Evolutionary conservation across 768 basidiomycete species (phyloP).

Genomic region (Panellus pusillus): DNA sequence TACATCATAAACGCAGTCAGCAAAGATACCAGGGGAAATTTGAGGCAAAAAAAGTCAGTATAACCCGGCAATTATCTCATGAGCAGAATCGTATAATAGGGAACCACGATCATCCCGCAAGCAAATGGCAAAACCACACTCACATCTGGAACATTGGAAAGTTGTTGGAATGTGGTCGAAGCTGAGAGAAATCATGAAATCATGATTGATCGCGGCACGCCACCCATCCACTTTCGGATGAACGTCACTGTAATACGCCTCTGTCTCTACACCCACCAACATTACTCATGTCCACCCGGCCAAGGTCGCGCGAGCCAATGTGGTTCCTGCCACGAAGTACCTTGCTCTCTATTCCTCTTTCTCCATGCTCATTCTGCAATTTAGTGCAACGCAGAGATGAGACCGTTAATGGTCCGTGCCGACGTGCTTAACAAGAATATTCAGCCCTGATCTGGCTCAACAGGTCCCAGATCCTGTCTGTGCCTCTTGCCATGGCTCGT

Average conservation of each 20-base stretch:
- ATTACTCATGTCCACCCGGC: too few relatives aligned
- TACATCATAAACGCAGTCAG: slow-evolving; percentile 5
- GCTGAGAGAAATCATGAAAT: background rate
- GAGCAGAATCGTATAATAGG: slow-evolving; percentile 58
- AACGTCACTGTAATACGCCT: too few relatives aligned
- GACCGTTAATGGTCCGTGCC: slow-evolving; percentile 72
- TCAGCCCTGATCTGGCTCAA: slow-evolving; percentile 5
- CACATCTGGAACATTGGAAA: slow-evolving; percentile 11
- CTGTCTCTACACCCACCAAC: too few relatives aligned
- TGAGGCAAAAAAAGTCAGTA: slow-evolving; percentile 34
- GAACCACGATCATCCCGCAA: slow-evolving; percentile 53
- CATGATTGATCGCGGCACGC: background rate
- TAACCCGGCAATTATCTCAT: slow-evolving; percentile 49
- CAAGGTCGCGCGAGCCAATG: slow-evolving; percentile 56
- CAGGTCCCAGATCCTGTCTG: slow-evolving; percentile 83
- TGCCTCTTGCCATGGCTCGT: slow-evolving; percentile 76
- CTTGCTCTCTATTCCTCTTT: background rate
- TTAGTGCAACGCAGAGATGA: slow-evolving; percentile 88
- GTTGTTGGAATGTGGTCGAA: background rate
- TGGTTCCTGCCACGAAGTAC: slow-evolving; percentile 81
- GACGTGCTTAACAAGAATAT: slow-evolving; percentile 4
- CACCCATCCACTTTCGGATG: too few relatives aligned
- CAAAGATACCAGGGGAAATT: background rate
- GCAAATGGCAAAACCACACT: slow-evolving; percentile 20
- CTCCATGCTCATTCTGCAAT: slow-evolving; percentile 9